Evolutionary conservation across 352 stramenopile species (phyloP), one percentile per base, ranked within the genome.

Genomic region (Globisporangium polare): DNA sequence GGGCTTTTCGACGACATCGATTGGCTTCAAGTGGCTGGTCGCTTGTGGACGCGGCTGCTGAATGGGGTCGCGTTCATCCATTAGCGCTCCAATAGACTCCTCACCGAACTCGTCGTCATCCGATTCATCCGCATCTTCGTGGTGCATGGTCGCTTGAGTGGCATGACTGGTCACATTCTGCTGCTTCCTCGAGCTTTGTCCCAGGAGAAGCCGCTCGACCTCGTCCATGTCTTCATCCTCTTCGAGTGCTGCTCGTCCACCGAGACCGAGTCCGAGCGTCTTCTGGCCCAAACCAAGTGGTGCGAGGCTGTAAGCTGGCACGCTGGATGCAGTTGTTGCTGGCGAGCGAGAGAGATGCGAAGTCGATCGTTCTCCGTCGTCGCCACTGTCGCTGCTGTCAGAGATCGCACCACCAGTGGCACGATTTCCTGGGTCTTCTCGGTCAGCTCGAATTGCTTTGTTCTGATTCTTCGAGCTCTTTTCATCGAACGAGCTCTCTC

Each of bases 81-180:
- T 41, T 18, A 41, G 22, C 9, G 43, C 50, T 18, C 58, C 58
- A 26, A 59, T 55, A 12, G 56, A 69, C 29, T 65, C 47, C 39
- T 68, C 66, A 15, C 61, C 62, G n/a, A 71, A 68, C 27, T 66
- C 63, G 31, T 68, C 58, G 5, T 66, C 42, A 10, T 61, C 45
- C 6, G 47, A 58, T 12, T 58, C 45, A 53, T 6, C 43, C 13
- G 15, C 22, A 13, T 20, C 17, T 0, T 15, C 45, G 10, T 24
- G 8, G 17, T 29, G 17, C 17, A 2, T 29, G 12, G 39, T 17
- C 15, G 18, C 42, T 26, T 58, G 27, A n/a, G 1, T 24, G 3
- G 15, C 15, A 22, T 20, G 37, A 5, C n/a, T 45, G 17, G 31
- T 31, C 18, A 33, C 24, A 15, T 61, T 26, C 17, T 47, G 27